These are phyloP conservation scores for Ceratobasidium sp. DNA, from an alignment of 1,284 basidiomycete genomes.

Conservation along the genomic window DNA sequence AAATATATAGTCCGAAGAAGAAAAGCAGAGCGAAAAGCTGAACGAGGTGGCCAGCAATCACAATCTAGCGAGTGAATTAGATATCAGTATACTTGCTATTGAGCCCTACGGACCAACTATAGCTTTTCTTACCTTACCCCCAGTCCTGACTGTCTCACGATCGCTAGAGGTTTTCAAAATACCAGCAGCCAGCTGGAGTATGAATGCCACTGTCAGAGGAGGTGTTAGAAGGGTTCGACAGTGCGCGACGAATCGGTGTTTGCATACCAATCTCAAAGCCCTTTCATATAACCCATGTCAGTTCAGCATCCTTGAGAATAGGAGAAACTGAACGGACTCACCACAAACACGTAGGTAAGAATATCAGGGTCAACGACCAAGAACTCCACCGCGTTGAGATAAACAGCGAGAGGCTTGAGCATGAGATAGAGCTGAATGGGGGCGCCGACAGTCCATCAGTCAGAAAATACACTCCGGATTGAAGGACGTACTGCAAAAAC, in stretches of 20 bases:
- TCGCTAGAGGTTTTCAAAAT: no score
- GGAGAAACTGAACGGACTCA: background rate
- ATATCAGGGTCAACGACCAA: background rate
- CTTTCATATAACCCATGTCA: no score
- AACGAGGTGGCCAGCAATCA: background rate
- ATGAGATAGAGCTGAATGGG: background rate
- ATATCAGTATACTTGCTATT: background rate
- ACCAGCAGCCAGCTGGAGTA: no score
- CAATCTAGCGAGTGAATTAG: background rate
- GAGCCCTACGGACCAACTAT: no score
- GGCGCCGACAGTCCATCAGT: background rate
- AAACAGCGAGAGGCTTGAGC: background rate
- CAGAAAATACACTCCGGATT: background rate
- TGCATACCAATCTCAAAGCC: no score
- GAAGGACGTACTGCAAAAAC: background rate
- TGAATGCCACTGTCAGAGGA: no score
- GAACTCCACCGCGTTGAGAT: background rate
- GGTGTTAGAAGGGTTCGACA: no score
- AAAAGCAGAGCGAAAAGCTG: background rate
- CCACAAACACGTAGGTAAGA: background rate
- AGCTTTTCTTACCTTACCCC: no score
- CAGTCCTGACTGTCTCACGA: no score
- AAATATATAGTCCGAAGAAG: background rate
- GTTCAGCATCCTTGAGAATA: no score
- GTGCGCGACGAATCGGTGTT: no score